Percentiles rank a stretch among this genome's conserved stretches.
Conservation (phyloP, 2,329 filamentous ascomycete genomes). For the Botrytis elliptica region DNA sequence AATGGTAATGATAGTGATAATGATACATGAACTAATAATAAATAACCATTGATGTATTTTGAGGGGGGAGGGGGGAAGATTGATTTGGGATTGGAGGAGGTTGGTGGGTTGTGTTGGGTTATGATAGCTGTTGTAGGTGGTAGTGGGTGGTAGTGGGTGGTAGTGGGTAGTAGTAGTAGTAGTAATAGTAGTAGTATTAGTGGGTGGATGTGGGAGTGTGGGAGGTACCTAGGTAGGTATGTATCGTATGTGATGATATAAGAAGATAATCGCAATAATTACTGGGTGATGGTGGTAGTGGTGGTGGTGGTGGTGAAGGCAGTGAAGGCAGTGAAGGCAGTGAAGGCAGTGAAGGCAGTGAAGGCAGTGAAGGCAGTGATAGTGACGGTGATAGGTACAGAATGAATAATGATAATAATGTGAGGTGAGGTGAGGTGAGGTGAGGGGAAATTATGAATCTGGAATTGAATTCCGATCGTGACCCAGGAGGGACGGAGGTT, state of each 20-base stretch:
- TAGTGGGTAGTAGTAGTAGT: not conserved
- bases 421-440: not conserved
- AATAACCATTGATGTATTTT: not conserved
- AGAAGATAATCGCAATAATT: not conserved
- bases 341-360: not conserved
- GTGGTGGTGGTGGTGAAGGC: no score
- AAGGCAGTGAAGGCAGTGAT: not conserved
- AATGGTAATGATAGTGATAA: not conserved
- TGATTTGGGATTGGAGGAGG: conserved; percentile 1
- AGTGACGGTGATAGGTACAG: not conserved
- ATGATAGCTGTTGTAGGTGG: not conserved
- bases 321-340: no score
- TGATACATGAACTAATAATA: not conserved
- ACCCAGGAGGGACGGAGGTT: no score
- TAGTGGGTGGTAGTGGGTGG: not conserved
- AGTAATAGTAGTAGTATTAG: no score
- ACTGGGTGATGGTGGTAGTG: not conserved
- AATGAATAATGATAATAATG: not conserved
- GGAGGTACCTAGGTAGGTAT: no score
- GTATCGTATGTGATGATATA: not conserved
- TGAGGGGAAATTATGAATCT: not conserved
- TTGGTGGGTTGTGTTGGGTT: conserved; percentile 1
- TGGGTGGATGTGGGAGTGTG: no score
- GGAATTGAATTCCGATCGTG: not conserved
- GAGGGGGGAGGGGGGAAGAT: not conserved